phyloP scores from a whole-genome alignment of 2,329 filamentous ascomycete genomes.

The Stachybotrys echinatus region DNA sequence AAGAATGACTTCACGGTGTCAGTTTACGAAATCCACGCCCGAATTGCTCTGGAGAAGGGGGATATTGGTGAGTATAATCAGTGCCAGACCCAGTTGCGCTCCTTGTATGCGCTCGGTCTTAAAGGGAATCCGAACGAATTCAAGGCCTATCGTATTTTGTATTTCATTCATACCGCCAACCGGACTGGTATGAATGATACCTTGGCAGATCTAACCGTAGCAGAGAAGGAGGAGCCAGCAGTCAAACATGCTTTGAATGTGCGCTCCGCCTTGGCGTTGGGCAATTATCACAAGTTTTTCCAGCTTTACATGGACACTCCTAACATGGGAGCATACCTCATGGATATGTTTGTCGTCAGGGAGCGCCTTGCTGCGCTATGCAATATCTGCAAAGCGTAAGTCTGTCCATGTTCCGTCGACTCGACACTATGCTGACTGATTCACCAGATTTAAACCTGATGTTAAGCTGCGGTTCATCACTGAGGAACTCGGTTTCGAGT shows the following conservation, averaged over 20 bases:
- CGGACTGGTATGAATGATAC: slow-evolving; percentile 97
- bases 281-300: slow-evolving; percentile 98
- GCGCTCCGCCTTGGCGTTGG: slow-evolving; percentile 83
- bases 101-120: slow-evolving; percentile 79
- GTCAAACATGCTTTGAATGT: slow-evolving; percentile 91
- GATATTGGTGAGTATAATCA: slow-evolving; percentile 99
- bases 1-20: slow-evolving; percentile 94
- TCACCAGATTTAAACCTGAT: slow-evolving; percentile 79
- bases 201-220: slow-evolving; percentile 95
- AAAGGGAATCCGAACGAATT: slow-evolving; percentile 92
- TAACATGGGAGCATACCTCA: slow-evolving; percentile 95
- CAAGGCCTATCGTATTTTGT: slow-evolving; percentile 98
- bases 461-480: slow-evolving; percentile 87
- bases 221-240: slow-evolving; percentile 82
- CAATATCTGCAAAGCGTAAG: slow-evolving; percentile 93
- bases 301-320: slow-evolving; percentile 89
- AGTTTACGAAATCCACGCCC: slow-evolving; percentile 95
- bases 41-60: slow-evolving; percentile 95
- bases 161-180: slow-evolving; percentile 99
- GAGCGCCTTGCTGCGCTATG: slow-evolving; percentile 88
- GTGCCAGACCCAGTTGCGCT: slow-evolving; percentile 96
- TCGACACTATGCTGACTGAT: slow-evolving; percentile 38
- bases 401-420: slow-evolving; percentile 14
- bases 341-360: slow-evolving; percentile 97
- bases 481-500: slow-evolving; percentile 93